Conservation (phyloP, 73 alveolate genomes). For the Stentor roeselii region DNA sequence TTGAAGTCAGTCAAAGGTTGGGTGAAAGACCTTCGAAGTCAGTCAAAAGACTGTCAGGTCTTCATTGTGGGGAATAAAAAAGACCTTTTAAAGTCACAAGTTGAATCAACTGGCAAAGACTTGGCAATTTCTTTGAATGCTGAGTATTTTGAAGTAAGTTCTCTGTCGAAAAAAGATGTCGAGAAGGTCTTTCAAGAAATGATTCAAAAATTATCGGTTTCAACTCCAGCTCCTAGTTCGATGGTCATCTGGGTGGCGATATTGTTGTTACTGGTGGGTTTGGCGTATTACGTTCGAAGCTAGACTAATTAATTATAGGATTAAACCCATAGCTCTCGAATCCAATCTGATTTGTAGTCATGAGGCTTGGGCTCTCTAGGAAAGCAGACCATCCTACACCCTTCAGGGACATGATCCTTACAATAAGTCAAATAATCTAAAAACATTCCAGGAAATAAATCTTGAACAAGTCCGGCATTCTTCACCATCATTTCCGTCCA, state of each 20-base stretch:
- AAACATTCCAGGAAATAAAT: slow-evolving; percentile 43
- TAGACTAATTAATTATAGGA: background rate
- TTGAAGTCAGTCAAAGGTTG: background rate
- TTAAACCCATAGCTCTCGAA: slow-evolving; percentile 53
- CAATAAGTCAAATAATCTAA: slow-evolving; percentile 55
- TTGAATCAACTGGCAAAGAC: too few relatives aligned
- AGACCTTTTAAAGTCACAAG: too few relatives aligned
- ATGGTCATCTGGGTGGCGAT: background rate
- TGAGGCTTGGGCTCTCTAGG: slow-evolving; percentile 86
- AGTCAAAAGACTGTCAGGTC: too few relatives aligned
- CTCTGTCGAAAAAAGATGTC: background rate
- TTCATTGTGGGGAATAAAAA: too few relatives aligned
- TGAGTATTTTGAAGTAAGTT: background rate
- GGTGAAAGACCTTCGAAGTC: background rate
- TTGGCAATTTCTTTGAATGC: background rate
- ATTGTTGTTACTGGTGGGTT: background rate
- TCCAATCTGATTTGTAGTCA: slow-evolving; percentile 64
- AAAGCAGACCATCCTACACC: slow-evolving; percentile 65
- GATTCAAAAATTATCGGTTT: background rate
- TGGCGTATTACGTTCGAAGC: background rate
- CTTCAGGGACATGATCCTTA: slow-evolving; percentile 61
- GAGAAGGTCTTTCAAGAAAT: background rate
- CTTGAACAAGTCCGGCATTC: slow-evolving; percentile 54
- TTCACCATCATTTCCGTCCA: slow-evolving; percentile 64
- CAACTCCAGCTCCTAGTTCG: background rate